phyloP scores from a whole-genome alignment of 139 green algal species.

The Chlorella vulgaris region DNA sequence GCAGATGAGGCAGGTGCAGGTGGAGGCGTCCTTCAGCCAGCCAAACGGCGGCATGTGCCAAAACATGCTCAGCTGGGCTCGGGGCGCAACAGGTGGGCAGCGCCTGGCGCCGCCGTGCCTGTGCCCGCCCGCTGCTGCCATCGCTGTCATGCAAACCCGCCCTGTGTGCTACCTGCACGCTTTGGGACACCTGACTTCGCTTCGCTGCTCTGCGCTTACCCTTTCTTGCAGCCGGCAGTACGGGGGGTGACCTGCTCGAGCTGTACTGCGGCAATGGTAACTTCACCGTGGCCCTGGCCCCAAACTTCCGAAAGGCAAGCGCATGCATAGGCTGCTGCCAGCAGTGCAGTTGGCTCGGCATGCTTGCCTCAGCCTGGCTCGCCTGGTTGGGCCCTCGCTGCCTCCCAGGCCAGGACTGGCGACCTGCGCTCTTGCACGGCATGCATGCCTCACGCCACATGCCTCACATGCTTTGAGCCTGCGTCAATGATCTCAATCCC shows the following conservation, averaged over 20 bases:
- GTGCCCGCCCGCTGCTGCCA: no score
- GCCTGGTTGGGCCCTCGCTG: no score
- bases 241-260: conserved; percentile 69
- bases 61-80: conserved; percentile 91
- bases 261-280: conserved; percentile 97
- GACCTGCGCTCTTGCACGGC: no score
- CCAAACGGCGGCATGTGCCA: conserved; percentile 86
- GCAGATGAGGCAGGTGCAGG: conserved; percentile 65
- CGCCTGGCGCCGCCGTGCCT: neutral
- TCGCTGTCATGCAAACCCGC: no score
- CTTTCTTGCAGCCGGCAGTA: conserved; percentile 34
- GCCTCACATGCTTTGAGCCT: no score
- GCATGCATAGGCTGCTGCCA: neutral
- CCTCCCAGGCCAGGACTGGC: no score
- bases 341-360: neutral
- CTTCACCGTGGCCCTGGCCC: conserved; percentile 87
- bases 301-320: conserved; percentile 75
- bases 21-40: conserved; percentile 90
- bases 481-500: no score
- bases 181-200: no score
- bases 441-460: no score
- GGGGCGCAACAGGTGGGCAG: conserved; percentile 24
- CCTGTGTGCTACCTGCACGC: no score
- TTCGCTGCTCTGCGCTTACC: no score
- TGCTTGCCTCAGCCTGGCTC: no score